These are phyloP conservation scores for Symmetrospora coprosmae DNA, from an alignment of 768 basidiomycete species.

Conservation along the genomic window DNA sequence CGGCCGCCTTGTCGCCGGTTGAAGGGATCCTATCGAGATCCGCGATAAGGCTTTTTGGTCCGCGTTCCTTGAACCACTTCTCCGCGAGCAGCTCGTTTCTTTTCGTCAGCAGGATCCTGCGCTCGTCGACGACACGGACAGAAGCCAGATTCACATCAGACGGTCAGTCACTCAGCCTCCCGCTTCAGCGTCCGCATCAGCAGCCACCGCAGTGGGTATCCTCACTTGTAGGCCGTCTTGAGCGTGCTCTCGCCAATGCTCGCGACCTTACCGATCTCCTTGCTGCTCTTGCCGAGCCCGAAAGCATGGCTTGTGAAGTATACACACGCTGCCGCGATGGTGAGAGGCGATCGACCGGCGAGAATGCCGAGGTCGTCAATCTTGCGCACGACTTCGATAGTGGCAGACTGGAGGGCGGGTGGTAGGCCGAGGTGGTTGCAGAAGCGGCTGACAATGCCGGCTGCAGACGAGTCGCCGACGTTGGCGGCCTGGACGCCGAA, in stretches of 20 bases:
- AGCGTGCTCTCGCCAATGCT: constrained; percentile 94
- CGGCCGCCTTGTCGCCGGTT: too few relatives aligned
- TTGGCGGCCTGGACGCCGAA: constrained; percentile 1
- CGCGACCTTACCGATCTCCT: constrained; percentile 77
- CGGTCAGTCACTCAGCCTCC: background rate
- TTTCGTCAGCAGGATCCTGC: background rate
- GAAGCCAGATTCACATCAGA: background rate
- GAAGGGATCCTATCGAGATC: constrained; percentile 13
- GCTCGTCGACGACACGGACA: background rate
- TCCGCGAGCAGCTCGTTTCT: constrained; percentile 2
- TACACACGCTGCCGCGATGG: constrained; percentile 95
- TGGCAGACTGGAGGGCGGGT: constrained; percentile 65
- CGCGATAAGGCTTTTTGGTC: background rate
- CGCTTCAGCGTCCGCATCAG: background rate
- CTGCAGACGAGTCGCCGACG: constrained; percentile 45
- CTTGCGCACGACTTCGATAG: constrained; percentile 63
- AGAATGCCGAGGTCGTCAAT: constrained; percentile 74
- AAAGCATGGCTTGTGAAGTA: constrained; percentile 78
- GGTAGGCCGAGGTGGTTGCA: constrained; percentile 83
- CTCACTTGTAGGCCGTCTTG: constrained; percentile 60
- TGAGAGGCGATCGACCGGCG: constrained; percentile 85
- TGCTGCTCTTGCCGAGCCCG: constrained; percentile 56
- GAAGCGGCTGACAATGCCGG: constrained; percentile 78
- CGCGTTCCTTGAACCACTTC: constrained; percentile 11
- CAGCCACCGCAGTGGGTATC: background rate